phyloP scores from a whole-genome alignment of 441 rosid species.

The Geranium incanum region DNA sequence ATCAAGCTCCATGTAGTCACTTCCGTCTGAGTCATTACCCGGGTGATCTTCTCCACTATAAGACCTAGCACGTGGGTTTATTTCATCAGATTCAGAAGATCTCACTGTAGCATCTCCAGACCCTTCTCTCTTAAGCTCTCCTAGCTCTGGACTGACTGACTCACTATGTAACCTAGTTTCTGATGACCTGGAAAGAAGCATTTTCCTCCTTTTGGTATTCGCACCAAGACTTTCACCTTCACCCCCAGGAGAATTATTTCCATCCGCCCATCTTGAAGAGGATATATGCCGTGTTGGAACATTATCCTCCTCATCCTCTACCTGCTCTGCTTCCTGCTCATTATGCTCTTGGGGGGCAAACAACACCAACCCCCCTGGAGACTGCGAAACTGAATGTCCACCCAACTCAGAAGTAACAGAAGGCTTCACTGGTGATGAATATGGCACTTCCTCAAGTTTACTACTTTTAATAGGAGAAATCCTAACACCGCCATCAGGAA shows the following conservation, averaged over 20 bases:
- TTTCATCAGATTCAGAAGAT: conserved; percentile 64
- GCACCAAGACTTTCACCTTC: conserved; percentile 78
- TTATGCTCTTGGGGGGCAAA: conserved; percentile 37
- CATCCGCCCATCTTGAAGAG: conserved; percentile 93
- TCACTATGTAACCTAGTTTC: conserved; percentile 36
- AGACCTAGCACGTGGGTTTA: conserved; percentile 34
- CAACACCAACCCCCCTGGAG: conserved; percentile 33
- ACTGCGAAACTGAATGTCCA: conserved; percentile 21
- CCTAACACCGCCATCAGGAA: conserved; percentile 32
- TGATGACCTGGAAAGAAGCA: conserved; percentile 28
- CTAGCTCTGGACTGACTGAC: conserved; percentile 57
- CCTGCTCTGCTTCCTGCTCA: conserved; percentile 33
- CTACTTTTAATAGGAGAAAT: conserved; percentile 34
- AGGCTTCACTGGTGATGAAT: conserved; percentile 30
- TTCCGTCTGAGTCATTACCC: conserved; percentile 46
- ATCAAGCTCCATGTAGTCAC: conserved; percentile 67
- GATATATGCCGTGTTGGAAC: conserved; percentile 72
- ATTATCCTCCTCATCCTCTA: conserved; percentile 61
- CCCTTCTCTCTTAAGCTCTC: conserved; percentile 47
- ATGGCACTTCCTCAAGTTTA: conserved; percentile 20
- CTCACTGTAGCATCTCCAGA: conserved; percentile 45
- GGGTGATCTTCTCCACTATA: conserved; percentile 44
- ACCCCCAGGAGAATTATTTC: conserved; percentile 71
- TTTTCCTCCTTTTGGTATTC: conserved; percentile 53
- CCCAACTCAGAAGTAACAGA: conserved; percentile 25